phyloP scores from a whole-genome alignment of 257 asterid species.

The Solanum lycopersicoides region DNA sequence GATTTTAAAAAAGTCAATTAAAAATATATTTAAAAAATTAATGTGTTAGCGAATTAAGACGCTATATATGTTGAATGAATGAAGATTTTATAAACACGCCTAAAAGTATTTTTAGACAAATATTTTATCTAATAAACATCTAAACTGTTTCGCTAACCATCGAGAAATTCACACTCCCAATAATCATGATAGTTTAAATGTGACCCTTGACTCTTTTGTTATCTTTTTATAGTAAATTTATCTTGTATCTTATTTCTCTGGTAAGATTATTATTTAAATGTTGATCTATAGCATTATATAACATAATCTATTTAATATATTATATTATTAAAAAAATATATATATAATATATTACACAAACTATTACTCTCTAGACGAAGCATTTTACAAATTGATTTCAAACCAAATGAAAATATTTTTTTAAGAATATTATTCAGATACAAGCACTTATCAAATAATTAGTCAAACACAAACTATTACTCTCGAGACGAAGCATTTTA shows the following conservation, averaged over 20 bases:
- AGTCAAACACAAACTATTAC: no score
- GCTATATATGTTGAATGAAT: background rate
- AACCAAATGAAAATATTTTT: background rate
- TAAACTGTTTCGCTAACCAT: background rate
- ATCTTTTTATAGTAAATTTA: background rate
- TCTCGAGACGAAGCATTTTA: no score
- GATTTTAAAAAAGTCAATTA: no score
- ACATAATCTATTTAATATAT: background rate
- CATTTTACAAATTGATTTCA: no score
- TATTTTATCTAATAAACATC: no score
- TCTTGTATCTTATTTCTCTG: background rate
- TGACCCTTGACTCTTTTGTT: background rate
- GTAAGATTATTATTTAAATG: background rate
- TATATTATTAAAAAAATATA: background rate
- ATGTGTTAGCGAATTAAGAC: no score
- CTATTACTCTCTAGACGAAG: no score
- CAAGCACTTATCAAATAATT: no score
- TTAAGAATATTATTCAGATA: background rate
- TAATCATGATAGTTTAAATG: no score
- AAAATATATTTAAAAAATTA: no score
- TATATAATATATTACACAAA: no score
- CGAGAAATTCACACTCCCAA: accelerated
- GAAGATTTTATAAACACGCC: no score
- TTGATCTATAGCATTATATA: background rate
- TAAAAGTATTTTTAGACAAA: background rate